Evolutionary conservation across 495 filamentous ascomycete species (phyloP), one percentile per base, ranked within the genome.

Genomic region (Tuber brumale): DNA sequence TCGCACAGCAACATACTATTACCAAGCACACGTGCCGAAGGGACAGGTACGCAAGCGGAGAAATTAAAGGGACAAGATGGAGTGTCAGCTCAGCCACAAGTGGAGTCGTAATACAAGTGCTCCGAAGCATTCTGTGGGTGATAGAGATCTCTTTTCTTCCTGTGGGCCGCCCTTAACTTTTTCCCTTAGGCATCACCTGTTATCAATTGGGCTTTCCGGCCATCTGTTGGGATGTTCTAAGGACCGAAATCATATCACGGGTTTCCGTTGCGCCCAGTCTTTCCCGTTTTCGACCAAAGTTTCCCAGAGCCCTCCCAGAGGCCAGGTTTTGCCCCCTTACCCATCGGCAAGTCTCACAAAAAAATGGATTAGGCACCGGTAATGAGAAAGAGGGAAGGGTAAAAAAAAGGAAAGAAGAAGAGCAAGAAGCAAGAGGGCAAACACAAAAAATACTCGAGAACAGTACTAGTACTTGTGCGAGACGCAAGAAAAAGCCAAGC

Each of bases 51-150:
- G 27, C 57, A 66, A 66, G 57, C 14, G 35, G 31, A 66, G 57
- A 66, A 66, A 66, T 66, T 66, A 66, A 66, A 66, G 27, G 57
- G 57, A 66, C 27, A 66, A 18, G 57, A 66, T 66, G 19, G 27
- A 18, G 27, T 35, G 57, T 66, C 57, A 35, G 5, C 57, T 66
- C 57, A 66, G 57, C 57, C 31, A 61, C n/a, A 61, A 61, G 27
- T n/a, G 57, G 27, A 27, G 57, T 27, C 7, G 31, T 35, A 23
- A 48, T 66, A n/a, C n/a, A n/a, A n/a, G n/a, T n/a, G 31, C 57
- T 66, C 4, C 27, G 35, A 31, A 66, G 57, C 57, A 66, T 35
- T 66, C 57, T 18, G 27, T 5, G 57, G 57, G 27, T 12, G 31
- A 66, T 66, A 66, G 57, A 16, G 10, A 66, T 31, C 51, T 35